A percentile compares a stretch with the other conserved stretches of the same genome.
Evolutionary conservation across 192 early-diverging fungal species (phyloP).

Genomic region (Chytriomyces confervae): DNA sequence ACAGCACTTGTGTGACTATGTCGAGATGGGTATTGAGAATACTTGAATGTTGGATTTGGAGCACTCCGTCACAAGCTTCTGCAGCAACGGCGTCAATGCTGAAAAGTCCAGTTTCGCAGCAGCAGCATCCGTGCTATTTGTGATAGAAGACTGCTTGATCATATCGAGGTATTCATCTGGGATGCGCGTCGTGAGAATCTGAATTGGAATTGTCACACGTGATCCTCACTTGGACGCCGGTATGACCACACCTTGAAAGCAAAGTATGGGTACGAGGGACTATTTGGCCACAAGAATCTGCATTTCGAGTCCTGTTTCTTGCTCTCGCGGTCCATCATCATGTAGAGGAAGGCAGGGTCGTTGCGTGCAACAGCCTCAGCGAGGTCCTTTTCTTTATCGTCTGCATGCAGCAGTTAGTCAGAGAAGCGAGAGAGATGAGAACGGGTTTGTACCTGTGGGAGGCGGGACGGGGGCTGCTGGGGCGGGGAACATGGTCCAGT

Average conservation of each 20-base stretch:
- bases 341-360: not conserved
- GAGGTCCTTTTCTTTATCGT: not conserved
- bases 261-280: constrained; percentile 18
- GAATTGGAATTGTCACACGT: not conserved
- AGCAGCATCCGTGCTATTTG: not conserved
- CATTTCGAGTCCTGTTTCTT: not conserved
- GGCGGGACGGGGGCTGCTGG: not conserved
- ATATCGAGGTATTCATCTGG: not conserved
- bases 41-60: constrained; percentile 20
- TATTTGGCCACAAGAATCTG: constrained; percentile 14
- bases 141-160: too few relatives aligned
- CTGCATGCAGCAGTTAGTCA: not conserved
- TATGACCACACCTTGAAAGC: constrained; percentile 22
- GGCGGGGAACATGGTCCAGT: not conserved
- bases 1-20: not conserved
- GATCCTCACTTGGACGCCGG: not conserved
- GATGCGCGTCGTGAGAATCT: not conserved
- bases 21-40: not conserved
- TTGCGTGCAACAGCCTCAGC: constrained; percentile 2
- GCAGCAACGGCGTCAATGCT: not conserved
- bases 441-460: not conserved
- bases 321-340: constrained; percentile 4
- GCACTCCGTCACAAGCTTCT: not conserved
- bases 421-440: not conserved
- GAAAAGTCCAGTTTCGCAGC: not conserved